Conservation (phyloP, 148 eudicot genomes). For the Cornus controversa region DNA sequence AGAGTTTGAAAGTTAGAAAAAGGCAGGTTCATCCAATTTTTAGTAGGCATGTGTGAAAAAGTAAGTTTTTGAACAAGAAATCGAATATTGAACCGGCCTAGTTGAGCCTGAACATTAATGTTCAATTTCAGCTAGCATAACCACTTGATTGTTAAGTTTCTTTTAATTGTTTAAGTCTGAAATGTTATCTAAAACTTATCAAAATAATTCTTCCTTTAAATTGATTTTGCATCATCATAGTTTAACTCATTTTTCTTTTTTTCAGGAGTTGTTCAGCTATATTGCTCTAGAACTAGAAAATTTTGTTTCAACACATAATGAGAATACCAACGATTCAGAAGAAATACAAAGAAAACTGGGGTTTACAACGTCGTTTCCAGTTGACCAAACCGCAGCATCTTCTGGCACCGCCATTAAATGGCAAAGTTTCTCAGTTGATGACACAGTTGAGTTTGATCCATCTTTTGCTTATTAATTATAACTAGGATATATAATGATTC, state of each 20-base stretch:
- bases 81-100: too few relatives aligned
- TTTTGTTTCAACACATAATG: slow-evolving; percentile 31
- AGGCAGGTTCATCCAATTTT: too few relatives aligned
- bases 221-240: neutral
- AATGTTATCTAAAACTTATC: neutral
- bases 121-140: too few relatives aligned
- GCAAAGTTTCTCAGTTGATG: slow-evolving; percentile 31
- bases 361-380: slow-evolving; percentile 42
- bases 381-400: slow-evolving; percentile 27
- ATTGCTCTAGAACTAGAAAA: slow-evolving; percentile 40
- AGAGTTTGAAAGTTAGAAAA: too few relatives aligned
- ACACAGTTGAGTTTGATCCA: slow-evolving; percentile 37
- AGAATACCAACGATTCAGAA: neutral
- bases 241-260: neutral
- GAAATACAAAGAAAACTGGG: slow-evolving; percentile 33
- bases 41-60: too few relatives aligned
- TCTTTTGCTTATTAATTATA: too few relatives aligned
- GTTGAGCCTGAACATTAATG: too few relatives aligned
- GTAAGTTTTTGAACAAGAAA: too few relatives aligned
- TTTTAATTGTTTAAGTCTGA: too few relatives aligned
- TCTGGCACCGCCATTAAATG: slow-evolving; percentile 36
- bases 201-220: too few relatives aligned
- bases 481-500: too few relatives aligned
- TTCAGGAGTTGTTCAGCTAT: slow-evolving; percentile 47
- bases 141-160: neutral